Base-by-base conservation (phyloP, 768 basidiomycete genomes). In the Psilocybe azurescens region DNA sequence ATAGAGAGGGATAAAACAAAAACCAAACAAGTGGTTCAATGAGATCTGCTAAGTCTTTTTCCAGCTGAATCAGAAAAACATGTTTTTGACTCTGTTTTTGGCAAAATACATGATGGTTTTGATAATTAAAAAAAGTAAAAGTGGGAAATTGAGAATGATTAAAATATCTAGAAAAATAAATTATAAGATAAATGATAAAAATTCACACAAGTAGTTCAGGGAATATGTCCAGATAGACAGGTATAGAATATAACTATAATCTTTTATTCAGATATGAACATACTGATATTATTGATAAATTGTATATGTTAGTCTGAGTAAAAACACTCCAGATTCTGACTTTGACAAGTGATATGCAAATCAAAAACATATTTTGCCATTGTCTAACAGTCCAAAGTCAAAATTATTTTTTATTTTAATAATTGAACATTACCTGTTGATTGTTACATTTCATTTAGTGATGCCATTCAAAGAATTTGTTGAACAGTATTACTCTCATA, bases 361-460 rank as follows among this genome's bases (percentile, higher is more conserved):
- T 0, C 89, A 80, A n/a, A 80, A 11, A 82, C 77, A 83, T 85
- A 90, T 72, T 91, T 90, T 0, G 83, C 77, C 74, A 89, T 81
- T 10, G 79, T 77, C 89, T 90, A 56, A n/a, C 53, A 52, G 10
- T 16, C 14, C 11, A 47, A 56, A 32, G 58, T 46, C 39, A 10
- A 53, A 24, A 59, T 29, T 50, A 57, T 30, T 46, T 51, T 53
- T 39, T 9, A 30, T 47, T 8, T 14, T 3, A 36, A 8, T 32
- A 32, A 20, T 38, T 39, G 33, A n/a, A 10, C 46, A 0, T 67
- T 57, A 86, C 89, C 78, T 91, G 89, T 0, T 77, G 62, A 0
- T 60, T 56, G 58, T 90, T 90, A 7, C 62, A 24, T 2, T 71
- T 20, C 5, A 86, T 65, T 0, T 83, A 78, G 64, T 90, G 90